Evolutionary conservation across 2,329 filamentous ascomycete genomes (phyloP).

Genomic region (Achaetomium macrosporum): DNA sequence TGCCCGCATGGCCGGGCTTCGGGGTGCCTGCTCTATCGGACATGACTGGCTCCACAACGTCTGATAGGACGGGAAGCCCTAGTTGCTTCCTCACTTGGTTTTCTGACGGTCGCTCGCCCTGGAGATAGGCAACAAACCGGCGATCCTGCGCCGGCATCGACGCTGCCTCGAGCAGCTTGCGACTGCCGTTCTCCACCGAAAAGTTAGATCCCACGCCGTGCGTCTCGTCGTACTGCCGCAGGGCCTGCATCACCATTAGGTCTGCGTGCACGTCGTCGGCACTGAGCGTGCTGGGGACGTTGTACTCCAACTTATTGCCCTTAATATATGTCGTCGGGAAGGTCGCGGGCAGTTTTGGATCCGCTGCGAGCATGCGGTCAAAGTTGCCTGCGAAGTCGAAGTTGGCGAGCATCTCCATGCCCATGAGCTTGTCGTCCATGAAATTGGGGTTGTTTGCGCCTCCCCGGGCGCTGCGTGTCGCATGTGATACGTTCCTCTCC

Average conservation of each 20-base stretch:
- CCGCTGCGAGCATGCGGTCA: conserved; percentile 48
- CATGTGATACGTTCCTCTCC: conserved; percentile 60
- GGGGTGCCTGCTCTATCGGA: conserved; percentile 21
- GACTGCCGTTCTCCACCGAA: conserved; percentile 47
- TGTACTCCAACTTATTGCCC: conserved; percentile 50
- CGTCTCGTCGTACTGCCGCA: conserved; percentile 49
- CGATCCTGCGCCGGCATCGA: conserved; percentile 43
- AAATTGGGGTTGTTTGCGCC: conserved; percentile 49
- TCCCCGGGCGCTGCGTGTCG: conserved; percentile 56
- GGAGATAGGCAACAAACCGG: conserved; percentile 44
- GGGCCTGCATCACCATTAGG: conserved; percentile 52
- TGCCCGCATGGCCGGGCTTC: conserved; percentile 22
- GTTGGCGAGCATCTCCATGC: conserved; percentile 55
- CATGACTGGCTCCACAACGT: conserved; percentile 21
- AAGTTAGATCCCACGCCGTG: conserved; percentile 52
- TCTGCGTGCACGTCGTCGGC: conserved; percentile 50
- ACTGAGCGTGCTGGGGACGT: conserved; percentile 47
- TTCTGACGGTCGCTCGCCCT: conserved; percentile 41
- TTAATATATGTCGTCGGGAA: conserved; percentile 55
- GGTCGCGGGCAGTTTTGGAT: conserved; percentile 54
- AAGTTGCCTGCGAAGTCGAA: conserved; percentile 55
- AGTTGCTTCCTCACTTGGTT: conserved; percentile 46
- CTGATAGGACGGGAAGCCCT: conserved; percentile 37
- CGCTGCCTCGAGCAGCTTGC: conserved; percentile 51
- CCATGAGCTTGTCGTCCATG: conserved; percentile 51